phyloP scores from a whole-genome alignment of 129 eudicot species.

The Flaveria brownii region DNA sequence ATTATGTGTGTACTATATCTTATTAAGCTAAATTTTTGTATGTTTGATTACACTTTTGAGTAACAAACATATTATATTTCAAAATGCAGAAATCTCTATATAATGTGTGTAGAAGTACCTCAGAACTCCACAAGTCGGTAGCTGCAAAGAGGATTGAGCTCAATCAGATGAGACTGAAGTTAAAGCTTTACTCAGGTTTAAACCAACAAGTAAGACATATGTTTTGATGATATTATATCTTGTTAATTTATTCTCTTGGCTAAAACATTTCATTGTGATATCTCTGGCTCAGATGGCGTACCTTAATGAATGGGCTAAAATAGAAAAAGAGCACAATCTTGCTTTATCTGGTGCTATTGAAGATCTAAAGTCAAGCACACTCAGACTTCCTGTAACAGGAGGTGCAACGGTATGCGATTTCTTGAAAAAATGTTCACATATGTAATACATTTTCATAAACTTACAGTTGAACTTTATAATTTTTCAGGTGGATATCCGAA shows the following conservation, averaged over 20 bases:
- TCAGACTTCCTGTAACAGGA: slow-evolving; percentile 78
- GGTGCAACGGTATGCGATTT: slow-evolving; percentile 67
- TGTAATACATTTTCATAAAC: not conserved
- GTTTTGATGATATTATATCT: not conserved
- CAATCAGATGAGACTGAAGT: slow-evolving; percentile 59
- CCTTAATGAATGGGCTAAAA: slow-evolving; percentile 71
- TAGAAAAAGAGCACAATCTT: slow-evolving; percentile 62
- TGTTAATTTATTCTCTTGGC: slow-evolving; percentile 3
- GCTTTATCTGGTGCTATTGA: slow-evolving; percentile 57
- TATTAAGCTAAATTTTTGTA: slow-evolving; percentile 12
- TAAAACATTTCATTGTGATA: slow-evolving; percentile 24
- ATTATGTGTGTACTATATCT: not conserved
- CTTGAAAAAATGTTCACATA: not conserved
- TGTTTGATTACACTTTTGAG: not conserved
- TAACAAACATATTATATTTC: slow-evolving; percentile 25
- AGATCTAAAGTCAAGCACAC: slow-evolving; percentile 82
- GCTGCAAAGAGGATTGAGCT: slow-evolving; percentile 59
- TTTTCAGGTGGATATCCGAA: slow-evolving; percentile 62
- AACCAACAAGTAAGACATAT: slow-evolving; percentile 62
- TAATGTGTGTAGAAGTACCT: slow-evolving; percentile 69
- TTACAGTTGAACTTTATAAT: not conserved
- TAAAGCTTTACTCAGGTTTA: slow-evolving; percentile 53
- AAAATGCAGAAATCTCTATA: slow-evolving; percentile 60
- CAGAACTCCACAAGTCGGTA: slow-evolving; percentile 59
- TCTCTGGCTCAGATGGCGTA: slow-evolving; percentile 52